phyloP scores from a whole-genome alignment of 139 green algal genomes.

The Chlamydomonas urium region DNA sequence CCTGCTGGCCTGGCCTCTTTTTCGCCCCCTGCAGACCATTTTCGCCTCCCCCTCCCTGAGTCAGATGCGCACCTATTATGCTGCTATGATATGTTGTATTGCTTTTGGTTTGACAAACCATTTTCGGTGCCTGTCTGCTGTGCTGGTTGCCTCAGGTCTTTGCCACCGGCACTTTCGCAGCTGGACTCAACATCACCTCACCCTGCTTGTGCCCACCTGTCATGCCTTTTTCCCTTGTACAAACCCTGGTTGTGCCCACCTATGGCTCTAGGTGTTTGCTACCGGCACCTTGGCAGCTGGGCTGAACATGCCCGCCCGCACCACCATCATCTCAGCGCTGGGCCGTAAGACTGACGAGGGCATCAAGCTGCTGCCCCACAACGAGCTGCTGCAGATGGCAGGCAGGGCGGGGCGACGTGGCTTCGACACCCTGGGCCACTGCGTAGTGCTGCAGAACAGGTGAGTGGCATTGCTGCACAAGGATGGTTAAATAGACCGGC shows the following conservation, averaged over 20 bases:
- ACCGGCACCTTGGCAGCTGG: conserved; percentile 96
- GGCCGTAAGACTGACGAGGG: conserved; percentile 54
- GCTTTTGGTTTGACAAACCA: too few relatives aligned
- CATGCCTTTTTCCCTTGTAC: neutral
- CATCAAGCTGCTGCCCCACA: conserved; percentile 68
- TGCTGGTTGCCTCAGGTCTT: too few relatives aligned
- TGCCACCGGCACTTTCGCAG: conserved; percentile 92
- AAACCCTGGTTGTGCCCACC: neutral
- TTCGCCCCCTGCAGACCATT: too few relatives aligned
- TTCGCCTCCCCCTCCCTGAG: too few relatives aligned
- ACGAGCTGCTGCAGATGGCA: conserved; percentile 87
- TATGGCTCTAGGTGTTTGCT: conserved; percentile 57
- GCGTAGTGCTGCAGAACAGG: conserved; percentile 66
- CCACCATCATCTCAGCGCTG: conserved; percentile 76
- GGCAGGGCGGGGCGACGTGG: conserved; percentile 76
- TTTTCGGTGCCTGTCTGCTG: too few relatives aligned
- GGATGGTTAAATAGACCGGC: too few relatives aligned
- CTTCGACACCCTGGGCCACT: conserved; percentile 74
- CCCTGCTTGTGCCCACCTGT: neutral
- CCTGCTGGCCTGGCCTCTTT: too few relatives aligned
- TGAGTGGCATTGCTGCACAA: too few relatives aligned
- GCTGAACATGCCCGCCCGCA: conserved; percentile 98
- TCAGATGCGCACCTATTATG: too few relatives aligned
- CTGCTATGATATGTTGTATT: too few relatives aligned
- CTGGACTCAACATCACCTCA: conserved; percentile 93